phyloP scores from a whole-genome alignment of 106 monocot genomes.

The Ottelia alismoides region DNA sequence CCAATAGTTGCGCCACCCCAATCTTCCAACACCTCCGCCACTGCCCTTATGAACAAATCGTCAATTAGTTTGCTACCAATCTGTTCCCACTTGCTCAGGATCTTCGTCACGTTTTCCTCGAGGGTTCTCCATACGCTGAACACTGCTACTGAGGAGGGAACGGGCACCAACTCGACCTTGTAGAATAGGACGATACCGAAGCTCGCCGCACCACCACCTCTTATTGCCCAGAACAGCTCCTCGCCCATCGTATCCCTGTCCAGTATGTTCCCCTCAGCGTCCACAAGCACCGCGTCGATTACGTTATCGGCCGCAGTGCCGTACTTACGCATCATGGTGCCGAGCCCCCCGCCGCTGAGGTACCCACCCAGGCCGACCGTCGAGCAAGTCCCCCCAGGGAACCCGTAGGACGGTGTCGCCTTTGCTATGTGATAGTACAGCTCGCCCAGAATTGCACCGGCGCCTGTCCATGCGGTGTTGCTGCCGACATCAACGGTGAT shows the following conservation, averaged over 20 bases:
- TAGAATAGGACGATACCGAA: constrained; percentile 16
- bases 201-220: constrained; percentile 28
- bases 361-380: constrained; percentile 35
- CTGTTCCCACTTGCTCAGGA: constrained; percentile 14
- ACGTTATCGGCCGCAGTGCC: constrained; percentile 22
- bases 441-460: no score
- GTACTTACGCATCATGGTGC: constrained; percentile 17
- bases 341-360: constrained; percentile 19
- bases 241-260: constrained; percentile 41
- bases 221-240: constrained; percentile 52
- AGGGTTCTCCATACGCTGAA: constrained; percentile 8
- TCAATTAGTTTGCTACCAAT: neutral
- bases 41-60: neutral
- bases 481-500: neutral
- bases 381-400: constrained; percentile 21
- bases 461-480: neutral
- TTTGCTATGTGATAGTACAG: neutral
- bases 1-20: neutral
- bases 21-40: neutral
- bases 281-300: constrained; percentile 18
- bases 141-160: constrained; percentile 14
- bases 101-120: neutral
- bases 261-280: constrained; percentile 10
- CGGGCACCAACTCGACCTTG: constrained; percentile 14
- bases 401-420: constrained; percentile 1